Conservation (phyloP, 2,329 filamentous ascomycete species). For the Alternaria dauci region DNA sequence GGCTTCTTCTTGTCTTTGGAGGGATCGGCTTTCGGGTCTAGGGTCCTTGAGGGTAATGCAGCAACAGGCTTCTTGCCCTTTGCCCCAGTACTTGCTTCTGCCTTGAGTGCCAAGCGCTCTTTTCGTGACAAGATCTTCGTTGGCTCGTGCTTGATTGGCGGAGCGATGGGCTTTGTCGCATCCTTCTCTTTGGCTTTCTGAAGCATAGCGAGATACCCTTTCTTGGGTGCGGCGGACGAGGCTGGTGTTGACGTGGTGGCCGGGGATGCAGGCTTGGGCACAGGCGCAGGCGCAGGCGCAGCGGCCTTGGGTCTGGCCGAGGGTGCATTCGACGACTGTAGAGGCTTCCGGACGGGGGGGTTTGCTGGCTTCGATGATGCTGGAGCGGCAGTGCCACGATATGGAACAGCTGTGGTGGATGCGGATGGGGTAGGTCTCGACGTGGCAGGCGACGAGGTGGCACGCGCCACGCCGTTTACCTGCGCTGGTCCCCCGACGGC, state of each 20-base stretch:
- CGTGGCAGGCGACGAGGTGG: conserved; percentile 32
- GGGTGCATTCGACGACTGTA: conserved; percentile 23
- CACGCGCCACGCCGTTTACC: conserved; percentile 36
- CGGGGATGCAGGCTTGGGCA: conserved; percentile 30
- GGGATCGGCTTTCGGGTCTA: conserved; percentile 36
- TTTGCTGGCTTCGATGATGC: conserved; percentile 35
- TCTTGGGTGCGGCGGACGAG: conserved; percentile 65
- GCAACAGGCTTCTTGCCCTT: conserved; percentile 45
- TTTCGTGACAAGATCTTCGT: conserved; percentile 70
- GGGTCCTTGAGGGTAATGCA: conserved; percentile 22
- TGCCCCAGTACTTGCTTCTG: conserved; percentile 53
- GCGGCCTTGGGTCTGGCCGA: conserved; percentile 30
- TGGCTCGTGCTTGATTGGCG: conserved; percentile 78
- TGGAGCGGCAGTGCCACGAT: conserved; percentile 50
- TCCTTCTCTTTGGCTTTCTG: conserved; percentile 72
- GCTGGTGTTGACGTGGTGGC: conserved; percentile 36
- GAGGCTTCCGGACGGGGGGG: conserved; percentile 36
- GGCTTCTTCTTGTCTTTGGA: conserved; percentile 49
- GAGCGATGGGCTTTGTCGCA: conserved; percentile 59
- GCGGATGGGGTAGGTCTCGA: conserved; percentile 34
- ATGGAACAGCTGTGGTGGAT: conserved; percentile 40
- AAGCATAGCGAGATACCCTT: conserved; percentile 77
- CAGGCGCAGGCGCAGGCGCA: conserved; percentile 29
- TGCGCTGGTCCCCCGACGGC: conserved; percentile 32
- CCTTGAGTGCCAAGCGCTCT: conserved; percentile 57